phyloP scores from a whole-genome alignment of 345 rosid genomes.

The Anacardium occidentale region DNA sequence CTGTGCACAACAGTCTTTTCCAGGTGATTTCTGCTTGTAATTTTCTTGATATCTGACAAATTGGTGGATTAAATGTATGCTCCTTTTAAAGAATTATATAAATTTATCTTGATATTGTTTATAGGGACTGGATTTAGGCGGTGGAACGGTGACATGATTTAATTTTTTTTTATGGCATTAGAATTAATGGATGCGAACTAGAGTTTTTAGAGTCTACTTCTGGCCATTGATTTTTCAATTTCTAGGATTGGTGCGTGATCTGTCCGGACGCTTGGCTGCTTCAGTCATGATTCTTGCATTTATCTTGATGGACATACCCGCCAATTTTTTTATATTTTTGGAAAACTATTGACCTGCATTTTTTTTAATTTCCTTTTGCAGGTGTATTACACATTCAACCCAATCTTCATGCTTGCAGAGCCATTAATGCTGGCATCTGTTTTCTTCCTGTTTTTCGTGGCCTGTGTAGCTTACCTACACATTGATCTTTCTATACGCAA shows the following conservation, averaged over 20 bases:
- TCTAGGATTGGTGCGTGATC: background rate
- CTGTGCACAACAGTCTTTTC: conserved; percentile 72
- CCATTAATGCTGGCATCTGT: conserved; percentile 82
- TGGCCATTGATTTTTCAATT: background rate
- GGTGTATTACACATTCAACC: conserved; percentile 93
- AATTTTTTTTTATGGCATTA: background rate
- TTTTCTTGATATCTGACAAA: no score
- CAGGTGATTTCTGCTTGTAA: conserved; percentile 73
- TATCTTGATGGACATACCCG: background rate
- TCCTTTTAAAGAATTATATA: background rate
- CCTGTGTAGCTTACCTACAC: conserved; percentile 78
- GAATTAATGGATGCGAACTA: background rate
- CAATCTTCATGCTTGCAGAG: conserved; percentile 94
- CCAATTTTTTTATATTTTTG: background rate
- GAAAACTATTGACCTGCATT: background rate
- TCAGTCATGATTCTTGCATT: background rate
- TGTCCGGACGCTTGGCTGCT: background rate
- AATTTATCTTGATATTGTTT: background rate
- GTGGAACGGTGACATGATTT: background rate
- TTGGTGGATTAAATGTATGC: background rate
- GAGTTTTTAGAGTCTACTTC: background rate
- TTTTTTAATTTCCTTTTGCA: conserved; percentile 27
- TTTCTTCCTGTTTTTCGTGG: conserved; percentile 74
- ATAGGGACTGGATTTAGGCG: background rate
- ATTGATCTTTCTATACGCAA: conserved; percentile 71